A percentile compares a stretch with the other conserved stretches of the same genome.
Evolutionary conservation across 176 grass and related monocot species (phyloP).

Genomic region (Paspalum notatum): DNA sequence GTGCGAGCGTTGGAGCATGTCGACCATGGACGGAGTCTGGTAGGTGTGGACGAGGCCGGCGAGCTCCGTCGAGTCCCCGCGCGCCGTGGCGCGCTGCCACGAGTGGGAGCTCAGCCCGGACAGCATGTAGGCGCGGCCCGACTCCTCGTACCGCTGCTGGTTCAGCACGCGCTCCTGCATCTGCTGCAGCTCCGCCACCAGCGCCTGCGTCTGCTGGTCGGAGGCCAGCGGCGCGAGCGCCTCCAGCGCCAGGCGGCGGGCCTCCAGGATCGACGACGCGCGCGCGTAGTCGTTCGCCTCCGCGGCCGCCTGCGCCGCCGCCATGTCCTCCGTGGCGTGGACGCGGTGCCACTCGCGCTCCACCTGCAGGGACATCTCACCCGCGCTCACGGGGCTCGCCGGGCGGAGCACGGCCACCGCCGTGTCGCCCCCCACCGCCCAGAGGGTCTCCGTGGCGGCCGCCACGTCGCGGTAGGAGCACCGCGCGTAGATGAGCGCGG

Average conservation of each 20-base stretch:
- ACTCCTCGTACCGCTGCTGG: constrained; percentile 40
- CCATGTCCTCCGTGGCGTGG: constrained; percentile 48
- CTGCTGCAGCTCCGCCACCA: constrained; percentile 57
- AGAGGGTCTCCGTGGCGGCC: constrained; percentile 34
- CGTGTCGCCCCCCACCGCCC: constrained; percentile 31
- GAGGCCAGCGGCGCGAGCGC: not conserved
- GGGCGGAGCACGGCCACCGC: constrained; percentile 43
- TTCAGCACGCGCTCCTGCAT: constrained; percentile 54
- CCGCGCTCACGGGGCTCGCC: not conserved
- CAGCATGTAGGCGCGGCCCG: constrained; percentile 57
- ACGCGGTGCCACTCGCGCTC: constrained; percentile 51
- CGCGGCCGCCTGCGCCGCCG: constrained; percentile 32
- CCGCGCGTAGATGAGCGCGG: constrained; percentile 39
- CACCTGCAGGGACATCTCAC: constrained; percentile 56
- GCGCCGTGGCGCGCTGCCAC: constrained; percentile 54
- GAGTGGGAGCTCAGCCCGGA: constrained; percentile 60
- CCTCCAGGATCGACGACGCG: constrained; percentile 41
- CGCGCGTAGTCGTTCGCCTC: constrained; percentile 30
- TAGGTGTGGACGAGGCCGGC: constrained; percentile 38
- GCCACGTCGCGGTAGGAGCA: constrained; percentile 67
- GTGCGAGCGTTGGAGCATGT: constrained; percentile 58
- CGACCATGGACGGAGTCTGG: constrained; percentile 59
- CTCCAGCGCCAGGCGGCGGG: constrained; percentile 15
- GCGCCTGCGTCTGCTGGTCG: constrained; percentile 32
- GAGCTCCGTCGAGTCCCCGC: constrained; percentile 48